Base-by-base conservation (phyloP, 75 land plant genomes). In the Pinus tabuliformis region DNA sequence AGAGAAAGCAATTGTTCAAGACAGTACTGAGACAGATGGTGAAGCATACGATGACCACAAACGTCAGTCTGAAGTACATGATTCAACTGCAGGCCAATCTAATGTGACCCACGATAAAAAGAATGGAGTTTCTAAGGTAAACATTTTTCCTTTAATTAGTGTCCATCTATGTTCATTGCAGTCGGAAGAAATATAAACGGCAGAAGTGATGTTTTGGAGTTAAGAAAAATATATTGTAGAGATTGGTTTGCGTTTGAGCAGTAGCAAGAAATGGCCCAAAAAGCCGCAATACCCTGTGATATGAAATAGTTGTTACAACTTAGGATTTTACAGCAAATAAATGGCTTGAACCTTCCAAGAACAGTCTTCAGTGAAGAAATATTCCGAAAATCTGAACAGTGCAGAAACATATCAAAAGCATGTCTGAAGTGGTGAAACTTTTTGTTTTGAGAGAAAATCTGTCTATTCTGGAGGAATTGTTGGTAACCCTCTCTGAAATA, bases 1-100 rank as follows among this genome's bases (percentile, higher is more conserved):
- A 68, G 49, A 68, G 20, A 68, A n/a, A 68, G n/a, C 42, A 36
- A 68, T 37, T 68, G 52, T n/a, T 42, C 72, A 68, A 68, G 52
- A 3, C 22, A 68, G 21, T 68, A n/a, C 3, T n/a, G n/a, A 18
- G n/a, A 42, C 24, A 68, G 42, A 42, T 42, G 52, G 9, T 11
- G 72, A 68, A 68, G 52, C 72, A n/a, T n/a, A 42, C 42, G 22
- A 20, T 68, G 72, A 42, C 49, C 21, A 42, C 13, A 68, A 68
- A 42, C 13, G 33, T 68, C 72, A 20, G 12, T 42, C 54, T n/a
- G 49, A 68, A 39, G 52, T 68, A n/a, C 21, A 5, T 3, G 22
- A 68, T 42, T 42, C 39, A 42, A 20, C n/a, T 6, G 21, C 11
- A 45, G 42, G 13, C 72, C 45, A 39, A 42, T 68, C 72, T n/a